Base-by-base conservation (phyloP, 306 rosid species). In the Glycine soja region DNA sequence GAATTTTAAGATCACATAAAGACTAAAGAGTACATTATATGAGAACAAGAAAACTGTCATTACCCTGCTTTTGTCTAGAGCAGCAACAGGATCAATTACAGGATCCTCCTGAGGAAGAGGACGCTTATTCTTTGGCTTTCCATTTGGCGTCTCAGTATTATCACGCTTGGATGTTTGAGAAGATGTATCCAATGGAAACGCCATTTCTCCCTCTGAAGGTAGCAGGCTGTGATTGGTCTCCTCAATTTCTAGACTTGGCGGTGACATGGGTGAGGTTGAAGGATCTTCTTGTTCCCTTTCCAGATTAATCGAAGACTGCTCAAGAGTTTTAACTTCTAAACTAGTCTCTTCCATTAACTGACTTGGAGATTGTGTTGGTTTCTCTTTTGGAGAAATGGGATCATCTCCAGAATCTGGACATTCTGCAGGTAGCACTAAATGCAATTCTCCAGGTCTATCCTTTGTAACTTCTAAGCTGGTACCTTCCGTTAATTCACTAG, bases 61-160 rank as follows among this genome's bases (percentile, higher is more conserved):
- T 87, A 93, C 99, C 97, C 88, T 92, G 99, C 97, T 92, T 92
- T 89, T 90, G 84, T 93, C 99, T 72, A 86, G 93, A 82, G 98
- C 97, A 59, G 89, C 89, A 74, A 80, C 93, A 53, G 86, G 89
- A 79, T 96, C 99, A 45, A 92, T 84, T 54, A 90, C 88, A 79
- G 96, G 98, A 85, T 81, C 89, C 14, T 81, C 89, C 14, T 13
- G 83, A 15, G 98, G 94, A 78, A 86, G 97, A 86, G 92, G 91
- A 66, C 82, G 69, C 86, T 93, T 95, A 52, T 72, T 86, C 50
- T 83, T 84, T 67, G 83, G 88, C 70, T 86, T 85, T 81, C 87
- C 93, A 74, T 86, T 87, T 48, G 87, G 72, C 84, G 53, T 83
- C 77, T 82, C 88, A 36, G 14, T 38, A 38, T 38, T 76, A 80